Evolutionary conservation across 371 early-diverging fungal genomes (phyloP).

Genomic region (Apophysomyces sp.): DNA sequence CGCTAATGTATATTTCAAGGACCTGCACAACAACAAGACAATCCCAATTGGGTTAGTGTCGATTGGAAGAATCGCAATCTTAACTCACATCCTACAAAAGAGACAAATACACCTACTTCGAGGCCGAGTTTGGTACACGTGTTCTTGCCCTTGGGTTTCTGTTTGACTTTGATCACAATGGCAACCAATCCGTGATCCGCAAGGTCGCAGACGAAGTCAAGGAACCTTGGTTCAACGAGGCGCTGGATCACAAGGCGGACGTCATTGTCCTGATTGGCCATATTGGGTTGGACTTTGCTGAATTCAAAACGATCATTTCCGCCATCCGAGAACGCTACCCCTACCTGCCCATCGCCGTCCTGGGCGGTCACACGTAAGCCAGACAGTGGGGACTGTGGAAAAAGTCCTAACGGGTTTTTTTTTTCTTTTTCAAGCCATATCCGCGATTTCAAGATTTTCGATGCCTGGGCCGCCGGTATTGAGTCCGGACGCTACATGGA

Average conservation of each 20-base stretch:
- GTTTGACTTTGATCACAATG: conserved; percentile 48
- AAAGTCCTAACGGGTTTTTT: background rate
- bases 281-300: conserved; percentile 47
- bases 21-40: conserved; percentile 43
- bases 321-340: conserved; percentile 55
- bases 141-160: conserved; percentile 61
- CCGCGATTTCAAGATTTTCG: conserved; percentile 55
- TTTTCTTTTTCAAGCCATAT: conserved; percentile 31
- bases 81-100: conserved; percentile 5
- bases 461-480: conserved; percentile 53
- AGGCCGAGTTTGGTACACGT: conserved; percentile 53
- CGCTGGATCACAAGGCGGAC: conserved; percentile 51
- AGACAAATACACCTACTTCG: conserved; percentile 50
- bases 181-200: conserved; percentile 39
- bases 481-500: conserved; percentile 61
- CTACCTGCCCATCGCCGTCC: conserved; percentile 52
- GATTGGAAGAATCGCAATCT: background rate
- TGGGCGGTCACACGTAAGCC: conserved; percentile 55
- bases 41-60: conserved; percentile 47
- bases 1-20: conserved; percentile 52
- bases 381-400: background rate
- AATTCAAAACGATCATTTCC: conserved; percentile 42
- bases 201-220: conserved; percentile 47
- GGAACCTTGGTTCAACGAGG: conserved; percentile 56
- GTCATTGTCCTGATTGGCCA: conserved; percentile 58